These are phyloP conservation scores for Termitomyces heimii DNA, from an alignment of 768 basidiomycete genomes.

Conservation along the genomic window DNA sequence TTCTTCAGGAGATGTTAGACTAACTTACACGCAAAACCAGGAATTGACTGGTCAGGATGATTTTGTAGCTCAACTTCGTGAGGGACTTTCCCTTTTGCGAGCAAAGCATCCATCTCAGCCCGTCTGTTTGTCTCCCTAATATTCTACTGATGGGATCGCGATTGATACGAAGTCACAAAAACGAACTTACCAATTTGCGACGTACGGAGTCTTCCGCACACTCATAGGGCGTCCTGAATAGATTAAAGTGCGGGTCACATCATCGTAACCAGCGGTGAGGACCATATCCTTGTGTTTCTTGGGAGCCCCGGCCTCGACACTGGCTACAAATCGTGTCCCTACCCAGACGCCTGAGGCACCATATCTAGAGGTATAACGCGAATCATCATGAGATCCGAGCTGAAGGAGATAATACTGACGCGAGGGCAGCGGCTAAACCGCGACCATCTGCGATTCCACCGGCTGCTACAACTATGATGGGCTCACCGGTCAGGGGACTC, in stretches of 20 bases:
- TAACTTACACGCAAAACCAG: constrained; percentile 53
- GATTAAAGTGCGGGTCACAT: constrained; percentile 63
- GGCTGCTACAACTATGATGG: constrained; percentile 74
- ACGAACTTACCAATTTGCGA: constrained; percentile 56
- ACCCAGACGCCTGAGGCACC: constrained; percentile 88
- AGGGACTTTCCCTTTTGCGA: constrained; percentile 64
- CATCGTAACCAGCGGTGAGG: constrained; percentile 69
- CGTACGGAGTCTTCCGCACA: constrained; percentile 77
- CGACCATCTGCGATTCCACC: constrained; percentile 83
- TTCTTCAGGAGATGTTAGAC: not conserved
- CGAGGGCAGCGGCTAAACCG: constrained; percentile 68
- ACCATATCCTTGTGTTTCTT: constrained; percentile 66
- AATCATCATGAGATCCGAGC: not conserved
- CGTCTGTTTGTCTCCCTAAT: constrained; percentile 57
- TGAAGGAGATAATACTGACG: constrained; percentile 32
- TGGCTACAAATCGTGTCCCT: constrained; percentile 82
- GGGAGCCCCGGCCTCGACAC: constrained; percentile 75
- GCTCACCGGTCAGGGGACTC: constrained; percentile 74
- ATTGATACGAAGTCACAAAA: not conserved
- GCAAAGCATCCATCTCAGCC: constrained; percentile 51
- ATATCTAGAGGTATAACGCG: constrained; percentile 36
- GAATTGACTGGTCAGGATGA: constrained; percentile 60
- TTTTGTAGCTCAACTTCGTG: constrained; percentile 66
- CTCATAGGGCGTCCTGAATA: constrained; percentile 78
- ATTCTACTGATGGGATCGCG: not conserved